These are phyloP conservation scores for Leptographium procerum DNA, from an alignment of 2,329 filamentous ascomycete species.

Conservation along the genomic window DNA sequence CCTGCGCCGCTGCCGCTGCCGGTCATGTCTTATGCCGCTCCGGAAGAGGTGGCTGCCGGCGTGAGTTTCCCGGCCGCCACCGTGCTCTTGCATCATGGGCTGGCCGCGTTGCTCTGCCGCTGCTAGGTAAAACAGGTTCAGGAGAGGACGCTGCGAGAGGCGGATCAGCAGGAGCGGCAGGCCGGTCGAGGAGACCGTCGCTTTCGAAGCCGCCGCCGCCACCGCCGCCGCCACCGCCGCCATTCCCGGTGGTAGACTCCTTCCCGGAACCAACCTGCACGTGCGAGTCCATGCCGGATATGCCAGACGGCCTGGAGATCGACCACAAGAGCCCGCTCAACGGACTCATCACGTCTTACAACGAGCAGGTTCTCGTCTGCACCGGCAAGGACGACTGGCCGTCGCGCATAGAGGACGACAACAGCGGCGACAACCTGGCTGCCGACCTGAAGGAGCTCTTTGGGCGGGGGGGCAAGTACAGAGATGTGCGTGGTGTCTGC, in stretches of 20 bases:
- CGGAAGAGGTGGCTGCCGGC: not conserved
- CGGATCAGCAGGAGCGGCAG: not conserved
- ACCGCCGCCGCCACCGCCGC: slow-evolving; percentile 11
- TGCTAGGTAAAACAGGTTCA: not conserved
- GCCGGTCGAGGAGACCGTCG: not conserved
- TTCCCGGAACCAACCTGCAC: slow-evolving; percentile 70
- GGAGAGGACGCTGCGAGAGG: not conserved
- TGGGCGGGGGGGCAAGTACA: slow-evolving; percentile 53
- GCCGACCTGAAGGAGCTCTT: slow-evolving; percentile 61
- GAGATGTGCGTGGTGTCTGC: slow-evolving; percentile 44
- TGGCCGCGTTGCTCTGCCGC: not conserved
- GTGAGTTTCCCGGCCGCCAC: not conserved
- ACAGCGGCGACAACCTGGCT: slow-evolving; percentile 52
- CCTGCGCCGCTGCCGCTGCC: not conserved
- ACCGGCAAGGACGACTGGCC: slow-evolving; percentile 74
- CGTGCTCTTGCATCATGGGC: not conserved
- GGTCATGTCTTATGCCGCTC: not conserved
- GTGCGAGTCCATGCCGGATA: slow-evolving; percentile 54
- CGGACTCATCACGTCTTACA: slow-evolving; percentile 66
- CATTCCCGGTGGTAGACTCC: slow-evolving; percentile 33
- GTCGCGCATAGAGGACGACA: slow-evolving; percentile 75
- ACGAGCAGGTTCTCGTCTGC: slow-evolving; percentile 73
- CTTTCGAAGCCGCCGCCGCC: too few species aligned
- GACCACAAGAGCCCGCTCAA: slow-evolving; percentile 60
- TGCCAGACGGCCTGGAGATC: slow-evolving; percentile 60